Conservation (phyloP, 1,284 basidiomycete genomes). For the Cryptococcus sp. region DNA sequence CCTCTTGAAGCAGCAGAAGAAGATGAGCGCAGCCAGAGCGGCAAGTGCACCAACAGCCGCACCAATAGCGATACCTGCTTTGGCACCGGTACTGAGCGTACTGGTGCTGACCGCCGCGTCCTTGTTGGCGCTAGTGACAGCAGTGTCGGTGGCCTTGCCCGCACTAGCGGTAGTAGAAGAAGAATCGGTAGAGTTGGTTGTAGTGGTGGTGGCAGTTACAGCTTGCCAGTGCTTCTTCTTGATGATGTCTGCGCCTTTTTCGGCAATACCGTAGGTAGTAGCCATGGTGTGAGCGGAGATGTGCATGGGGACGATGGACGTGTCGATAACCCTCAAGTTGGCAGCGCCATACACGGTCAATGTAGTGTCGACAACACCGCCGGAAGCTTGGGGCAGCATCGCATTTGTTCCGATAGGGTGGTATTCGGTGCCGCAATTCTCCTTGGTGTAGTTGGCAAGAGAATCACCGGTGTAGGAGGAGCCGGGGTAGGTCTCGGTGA, state of each 20-base stretch:
- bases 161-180: conserved; percentile 22
- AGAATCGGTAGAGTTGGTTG: conserved; percentile 7
- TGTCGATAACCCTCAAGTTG: conserved; percentile 57
- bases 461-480: conserved; percentile 32
- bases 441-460: conserved; percentile 43
- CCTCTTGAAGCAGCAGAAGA: conserved; percentile 31
- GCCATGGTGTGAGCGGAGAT: conserved; percentile 54
- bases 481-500: conserved; percentile 36
- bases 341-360: conserved; percentile 64
- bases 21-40: conserved; percentile 36
- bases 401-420: conserved; percentile 65
- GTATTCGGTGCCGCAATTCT: conserved; percentile 53
- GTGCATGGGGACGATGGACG: conserved; percentile 55
- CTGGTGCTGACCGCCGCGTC: conserved; percentile 1
- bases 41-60: conserved; percentile 39
- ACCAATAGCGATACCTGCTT: conserved; percentile 46
- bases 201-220: conserved; percentile 10
- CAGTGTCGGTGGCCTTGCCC: conserved; percentile 34
- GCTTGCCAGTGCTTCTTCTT: conserved; percentile 48
- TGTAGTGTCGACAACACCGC: conserved; percentile 67
- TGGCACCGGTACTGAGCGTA: conserved; percentile 26
- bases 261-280: conserved; percentile 68
- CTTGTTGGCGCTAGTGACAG: conserved; percentile 24
- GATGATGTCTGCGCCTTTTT: conserved; percentile 67
- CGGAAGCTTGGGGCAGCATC: conserved; percentile 64